These are phyloP conservation scores for Elaeis guineensis DNA, from an alignment of 176 grass and related monocot genomes.

Conservation along the genomic window DNA sequence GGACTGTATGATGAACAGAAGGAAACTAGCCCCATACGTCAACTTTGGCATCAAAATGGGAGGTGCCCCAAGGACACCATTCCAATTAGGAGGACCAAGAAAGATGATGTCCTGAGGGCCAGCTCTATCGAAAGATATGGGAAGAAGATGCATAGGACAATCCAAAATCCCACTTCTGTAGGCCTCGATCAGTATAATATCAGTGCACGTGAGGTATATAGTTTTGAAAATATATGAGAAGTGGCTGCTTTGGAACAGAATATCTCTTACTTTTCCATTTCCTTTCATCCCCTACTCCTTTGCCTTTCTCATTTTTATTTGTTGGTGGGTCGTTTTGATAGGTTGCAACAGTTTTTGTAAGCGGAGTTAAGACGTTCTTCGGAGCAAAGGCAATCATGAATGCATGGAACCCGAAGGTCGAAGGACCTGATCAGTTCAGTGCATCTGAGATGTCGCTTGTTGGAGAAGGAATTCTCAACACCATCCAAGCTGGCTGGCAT, in stretches of 20 bases:
- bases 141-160: slow-evolving; percentile 23
- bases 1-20: slow-evolving; percentile 1
- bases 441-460: slow-evolving; percentile 87
- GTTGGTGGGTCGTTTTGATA: slow-evolving; percentile 17
- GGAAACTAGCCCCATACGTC: slow-evolving; percentile 25
- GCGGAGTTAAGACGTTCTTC: slow-evolving; percentile 83
- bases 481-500: slow-evolving; percentile 97
- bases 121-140: slow-evolving; percentile 51
- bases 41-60: slow-evolving; percentile 58
- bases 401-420: slow-evolving; percentile 83
- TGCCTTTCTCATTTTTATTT: too few species aligned
- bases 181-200: too few species aligned
- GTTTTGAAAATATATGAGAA: too few species aligned
- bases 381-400: slow-evolving; percentile 93
- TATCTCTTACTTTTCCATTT: not conserved
- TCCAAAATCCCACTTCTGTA: slow-evolving; percentile 36
- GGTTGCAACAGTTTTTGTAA: slow-evolving; percentile 78
- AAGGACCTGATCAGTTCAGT: slow-evolving; percentile 83
- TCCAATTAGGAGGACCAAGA: slow-evolving; percentile 25
- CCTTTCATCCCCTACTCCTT: not conserved
- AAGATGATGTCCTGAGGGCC: slow-evolving; percentile 41
- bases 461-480: slow-evolving; percentile 67
- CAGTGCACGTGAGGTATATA: too few species aligned
- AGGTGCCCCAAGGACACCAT: slow-evolving; percentile 27
- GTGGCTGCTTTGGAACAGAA: too few species aligned